Conservation (phyloP, 768 basidiomycete species). For the Dentipellis fragilis region DNA sequence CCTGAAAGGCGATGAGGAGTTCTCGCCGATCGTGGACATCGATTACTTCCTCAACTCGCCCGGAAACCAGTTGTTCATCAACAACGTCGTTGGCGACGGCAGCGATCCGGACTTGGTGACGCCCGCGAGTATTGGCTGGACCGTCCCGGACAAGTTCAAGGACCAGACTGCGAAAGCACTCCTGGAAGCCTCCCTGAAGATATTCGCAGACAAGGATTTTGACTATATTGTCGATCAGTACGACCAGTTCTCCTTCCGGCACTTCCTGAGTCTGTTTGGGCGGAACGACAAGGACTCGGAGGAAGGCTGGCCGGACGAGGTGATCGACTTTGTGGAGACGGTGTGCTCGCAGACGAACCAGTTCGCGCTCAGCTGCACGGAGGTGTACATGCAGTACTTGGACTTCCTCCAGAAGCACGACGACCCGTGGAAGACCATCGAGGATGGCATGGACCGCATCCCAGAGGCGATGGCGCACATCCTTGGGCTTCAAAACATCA, state of each 20-base stretch:
- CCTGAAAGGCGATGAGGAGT: slow-evolving; percentile 1
- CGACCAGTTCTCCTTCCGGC: slow-evolving; percentile 16
- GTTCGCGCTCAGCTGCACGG: slow-evolving; percentile 18
- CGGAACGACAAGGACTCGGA: background rate
- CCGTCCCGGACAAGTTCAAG: background rate
- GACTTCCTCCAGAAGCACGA: slow-evolving; percentile 6
- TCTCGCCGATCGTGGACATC: slow-evolving; percentile 6
- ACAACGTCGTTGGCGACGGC: background rate
- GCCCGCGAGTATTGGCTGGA: slow-evolving; percentile 5
- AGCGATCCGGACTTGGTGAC: slow-evolving; percentile 1
- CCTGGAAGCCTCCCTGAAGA: slow-evolving; percentile 5
- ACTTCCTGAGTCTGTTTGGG: slow-evolving; percentile 6
- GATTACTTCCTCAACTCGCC: slow-evolving; percentile 6
- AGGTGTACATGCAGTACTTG: slow-evolving; percentile 17
- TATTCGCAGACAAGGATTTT: slow-evolving; percentile 7
- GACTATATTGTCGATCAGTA: slow-evolving; percentile 4
- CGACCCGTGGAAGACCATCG: slow-evolving; percentile 14
- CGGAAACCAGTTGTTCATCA: slow-evolving; percentile 10
- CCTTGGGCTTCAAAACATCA: slow-evolving; percentile 14
- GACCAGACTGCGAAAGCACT: slow-evolving; percentile 8
- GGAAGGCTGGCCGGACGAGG: slow-evolving; percentile 13
- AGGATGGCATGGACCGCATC: slow-evolving; percentile 14
- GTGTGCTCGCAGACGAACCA: slow-evolving; percentile 17
- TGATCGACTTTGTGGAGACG: slow-evolving; percentile 17
- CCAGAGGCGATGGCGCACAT: slow-evolving; percentile 14